These are phyloP conservation scores for Leccinum huronense DNA, from an alignment of 1,284 basidiomycete genomes.

Conservation along the genomic window DNA sequence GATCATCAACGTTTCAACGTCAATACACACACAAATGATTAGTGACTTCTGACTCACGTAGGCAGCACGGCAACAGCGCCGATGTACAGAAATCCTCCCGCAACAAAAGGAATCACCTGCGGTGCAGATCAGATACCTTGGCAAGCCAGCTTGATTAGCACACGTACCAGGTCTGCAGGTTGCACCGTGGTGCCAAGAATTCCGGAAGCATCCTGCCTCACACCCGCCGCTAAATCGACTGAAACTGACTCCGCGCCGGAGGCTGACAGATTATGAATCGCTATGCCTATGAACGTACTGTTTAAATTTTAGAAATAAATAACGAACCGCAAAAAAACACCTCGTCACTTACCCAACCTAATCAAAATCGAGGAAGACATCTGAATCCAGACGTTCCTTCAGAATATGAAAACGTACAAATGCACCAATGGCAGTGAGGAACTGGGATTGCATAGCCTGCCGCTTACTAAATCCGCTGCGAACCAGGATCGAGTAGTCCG, in stretches of 20 bases:
- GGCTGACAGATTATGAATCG: conserved; percentile 67
- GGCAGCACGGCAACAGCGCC: conserved; percentile 87
- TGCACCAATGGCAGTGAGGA: conserved; percentile 84
- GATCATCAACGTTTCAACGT: conserved; percentile 13
- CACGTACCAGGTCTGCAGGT: conserved; percentile 70
- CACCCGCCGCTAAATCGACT: conserved; percentile 63
- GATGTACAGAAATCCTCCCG: conserved; percentile 91
- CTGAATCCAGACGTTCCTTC: conserved; percentile 3
- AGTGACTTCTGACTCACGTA: conserved; percentile 54
- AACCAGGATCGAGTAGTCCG: conserved; percentile 86
- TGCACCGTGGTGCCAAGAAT: conserved; percentile 79
- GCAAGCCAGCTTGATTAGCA: conserved; percentile 12
- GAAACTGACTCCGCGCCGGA: conserved; percentile 45
- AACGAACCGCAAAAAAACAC: neutral
- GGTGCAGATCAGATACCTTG: conserved; percentile 13
- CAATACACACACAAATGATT: neutral
- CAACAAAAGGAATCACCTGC: conserved; percentile 87
- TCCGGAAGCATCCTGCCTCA: conserved; percentile 70
- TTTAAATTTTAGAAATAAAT: conserved; percentile 12
- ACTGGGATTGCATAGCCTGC: conserved; percentile 90
- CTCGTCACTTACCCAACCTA: conserved; percentile 53
- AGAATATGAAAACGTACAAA: conserved; percentile 53
- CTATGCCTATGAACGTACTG: conserved; percentile 88
- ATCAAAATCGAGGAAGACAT: conserved; percentile 17
- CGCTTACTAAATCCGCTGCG: conserved; percentile 86